Evolutionary conservation across 2,329 filamentous ascomycete species (phyloP).

Genomic region (Pseudophaeomoniella oleicola): DNA sequence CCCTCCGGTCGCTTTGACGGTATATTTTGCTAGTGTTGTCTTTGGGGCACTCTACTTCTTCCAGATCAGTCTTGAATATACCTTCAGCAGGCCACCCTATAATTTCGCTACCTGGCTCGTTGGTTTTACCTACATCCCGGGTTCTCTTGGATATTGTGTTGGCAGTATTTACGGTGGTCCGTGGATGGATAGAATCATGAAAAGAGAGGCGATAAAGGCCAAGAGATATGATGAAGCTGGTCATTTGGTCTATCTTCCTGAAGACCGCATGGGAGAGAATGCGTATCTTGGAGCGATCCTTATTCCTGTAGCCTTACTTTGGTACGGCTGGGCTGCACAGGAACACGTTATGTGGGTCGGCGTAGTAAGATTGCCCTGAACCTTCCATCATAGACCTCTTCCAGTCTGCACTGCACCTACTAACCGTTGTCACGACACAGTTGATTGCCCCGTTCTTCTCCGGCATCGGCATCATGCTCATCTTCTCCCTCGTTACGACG

Average conservation of each 20-base stretch:
- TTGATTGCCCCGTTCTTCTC: slow-evolving; percentile 59
- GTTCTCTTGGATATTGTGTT: slow-evolving; percentile 56
- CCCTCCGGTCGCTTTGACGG: slow-evolving; percentile 57
- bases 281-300: slow-evolving; percentile 59
- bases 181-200: slow-evolving; percentile 75
- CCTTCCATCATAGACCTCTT: too few relatives aligned
- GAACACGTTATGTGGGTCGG: slow-evolving; percentile 50
- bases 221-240: slow-evolving; percentile 54
- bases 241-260: slow-evolving; percentile 53
- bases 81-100: slow-evolving; percentile 54
- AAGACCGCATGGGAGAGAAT: slow-evolving; percentile 73
- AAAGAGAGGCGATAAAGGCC: slow-evolving; percentile 55
- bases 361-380: slow-evolving; percentile 24
- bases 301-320: slow-evolving; percentile 56
- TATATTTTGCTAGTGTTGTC: slow-evolving; percentile 59
- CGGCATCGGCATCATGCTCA: slow-evolving; percentile 63
- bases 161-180: slow-evolving; percentile 55
- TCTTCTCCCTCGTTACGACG: slow-evolving; percentile 59
- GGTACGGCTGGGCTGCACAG: slow-evolving; percentile 62
- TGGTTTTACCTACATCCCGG: slow-evolving; percentile 64
- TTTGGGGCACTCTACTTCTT: slow-evolving; percentile 64
- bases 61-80: slow-evolving; percentile 62
- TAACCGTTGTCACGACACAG: slow-evolving; percentile 11
- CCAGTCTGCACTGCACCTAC: too few relatives aligned
- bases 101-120: slow-evolving; percentile 52